Evolutionary conservation across 768 basidiomycete genomes (phyloP), one percentile per base, ranked within the genome.

Genomic region (Mycena sanguinolenta): DNA sequence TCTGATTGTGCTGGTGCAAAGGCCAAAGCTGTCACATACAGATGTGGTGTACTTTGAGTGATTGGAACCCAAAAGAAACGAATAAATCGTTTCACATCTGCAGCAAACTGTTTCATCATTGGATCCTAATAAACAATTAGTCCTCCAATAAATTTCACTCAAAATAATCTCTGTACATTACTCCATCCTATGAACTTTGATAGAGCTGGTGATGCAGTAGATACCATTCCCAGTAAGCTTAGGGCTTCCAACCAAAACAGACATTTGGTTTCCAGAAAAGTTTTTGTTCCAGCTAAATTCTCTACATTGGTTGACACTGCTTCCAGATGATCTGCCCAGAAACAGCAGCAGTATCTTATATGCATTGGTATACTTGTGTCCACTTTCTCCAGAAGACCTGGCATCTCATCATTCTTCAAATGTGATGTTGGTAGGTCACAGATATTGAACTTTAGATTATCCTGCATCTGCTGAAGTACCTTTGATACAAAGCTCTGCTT

Each of bases 241-340:
- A 67, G 34, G 23, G 39, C 58, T 53, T 67, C 66, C 7, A 67
- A 58, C 66, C 66, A 67, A 28, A 67, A 67, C 5, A 59, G 44
- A 32, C 23, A 34, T 53, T 58, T 59, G 34, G 42, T 36, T 42
- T 59, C 58, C 27, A 67, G 50, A 23, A 59, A 61, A n/a, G n/a
- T n/a, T n/a, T n/a, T n/a, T 4, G 38, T 50, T 46, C 21, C 46
- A 19, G 25, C 58, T 42, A 39, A 28, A 60, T 8, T 46, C 30
- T 60, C 42, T 44, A 27, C 44, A 60, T 46, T 46, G 42, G 3
- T 28, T 60, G 59, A 30, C 25, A 60, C 42, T 46, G 28, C 28
- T 42, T 14, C 42, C 21, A 60, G 28, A 60, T 60, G 59, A 30
- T 60, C 59, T 46, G 27, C 42, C 59, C 59, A 60, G 42, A 42